Base-by-base conservation (phyloP, 129 eudicot genomes). In the Dittrichia graveolens region DNA sequence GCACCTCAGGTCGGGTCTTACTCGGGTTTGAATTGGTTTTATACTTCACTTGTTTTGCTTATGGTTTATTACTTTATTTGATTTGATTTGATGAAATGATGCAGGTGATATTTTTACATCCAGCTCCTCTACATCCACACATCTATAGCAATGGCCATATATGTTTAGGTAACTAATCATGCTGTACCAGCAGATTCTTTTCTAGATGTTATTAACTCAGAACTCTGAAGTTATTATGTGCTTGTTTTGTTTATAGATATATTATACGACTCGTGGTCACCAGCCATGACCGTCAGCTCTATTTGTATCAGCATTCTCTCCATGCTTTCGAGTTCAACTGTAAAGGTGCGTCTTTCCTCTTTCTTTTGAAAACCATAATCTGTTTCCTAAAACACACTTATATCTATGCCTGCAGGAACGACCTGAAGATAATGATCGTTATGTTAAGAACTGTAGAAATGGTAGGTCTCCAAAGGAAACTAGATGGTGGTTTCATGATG, bases 251-350 rank as follows among this genome's bases (percentile, higher is more conserved):
- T 71, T 86, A 71, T 78, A 89, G 96, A 89, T 83, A 92, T 89
- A 74, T 75, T 92, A 65, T 92, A 92, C 15, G 96, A 89, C 73
- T 92, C 98, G 1, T 92, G 98, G 98, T 89, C 98, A 19, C 98
- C 98, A 46, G 98, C 98, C 45, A 92, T 92, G 98, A 92, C 95
- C n/a, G 96, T 92, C 16, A 82, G 98, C 85, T 92, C 98, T 5
- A 79, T 92, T 65, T 89, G 98, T 78, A 89, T 92, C 77, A 92
- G 96, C 86, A 86, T 92, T 78, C 88, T 92, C 40, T 89, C 96
- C 62, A 89, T 92, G 98, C 84, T 92, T 19, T 94, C 99, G 61
- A 94, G 99, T 74, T 87, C 98, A 76, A 78, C 98, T 11, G 86
- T 42, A 9, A 93, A 93, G 98, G 98, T 93, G 11, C 7, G 82